Evolutionary conservation across 116 monocot species (phyloP).

Genomic region (Iris pallida): DNA sequence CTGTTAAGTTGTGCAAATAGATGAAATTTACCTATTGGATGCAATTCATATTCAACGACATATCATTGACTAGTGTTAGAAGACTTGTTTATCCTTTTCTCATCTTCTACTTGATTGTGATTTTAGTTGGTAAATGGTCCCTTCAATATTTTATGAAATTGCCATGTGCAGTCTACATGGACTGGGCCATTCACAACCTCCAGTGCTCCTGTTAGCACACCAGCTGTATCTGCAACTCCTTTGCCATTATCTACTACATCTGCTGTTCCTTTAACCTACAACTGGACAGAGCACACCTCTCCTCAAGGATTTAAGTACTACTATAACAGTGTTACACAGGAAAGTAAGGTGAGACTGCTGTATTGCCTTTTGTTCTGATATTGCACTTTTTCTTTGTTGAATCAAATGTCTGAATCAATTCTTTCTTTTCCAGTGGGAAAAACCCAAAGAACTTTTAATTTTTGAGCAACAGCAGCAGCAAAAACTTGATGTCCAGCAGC

Average conservation of each 20-base stretch:
- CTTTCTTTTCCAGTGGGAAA: constrained; percentile 77
- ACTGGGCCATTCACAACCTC: constrained; percentile 32
- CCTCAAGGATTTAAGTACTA: constrained; percentile 97
- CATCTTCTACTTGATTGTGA: no score
- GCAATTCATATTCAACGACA: no score
- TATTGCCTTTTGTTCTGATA: neutral
- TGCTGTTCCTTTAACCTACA: constrained; percentile 53
- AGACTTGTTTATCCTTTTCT: no score
- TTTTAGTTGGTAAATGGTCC: no score
- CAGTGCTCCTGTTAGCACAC: constrained; percentile 28
- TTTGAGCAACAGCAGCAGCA: constrained; percentile 78
- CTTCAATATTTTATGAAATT: no score
- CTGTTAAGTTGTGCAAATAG: no score
- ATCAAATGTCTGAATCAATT: neutral
- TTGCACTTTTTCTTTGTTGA: neutral
- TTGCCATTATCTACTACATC: constrained; percentile 23
- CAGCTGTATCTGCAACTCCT: constrained; percentile 14
- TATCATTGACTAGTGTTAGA: no score
- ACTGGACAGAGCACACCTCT: constrained; percentile 97
- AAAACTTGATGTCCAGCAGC: constrained; percentile 55
- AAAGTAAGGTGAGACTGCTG: constrained; percentile 70
- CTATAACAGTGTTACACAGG: constrained; percentile 77
- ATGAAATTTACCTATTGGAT: no score
- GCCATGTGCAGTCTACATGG: constrained; percentile 33
- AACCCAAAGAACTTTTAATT: constrained; percentile 78